Conservation (phyloP, 148 eudicot genomes). For the Heliosperma pusillum region DNA sequence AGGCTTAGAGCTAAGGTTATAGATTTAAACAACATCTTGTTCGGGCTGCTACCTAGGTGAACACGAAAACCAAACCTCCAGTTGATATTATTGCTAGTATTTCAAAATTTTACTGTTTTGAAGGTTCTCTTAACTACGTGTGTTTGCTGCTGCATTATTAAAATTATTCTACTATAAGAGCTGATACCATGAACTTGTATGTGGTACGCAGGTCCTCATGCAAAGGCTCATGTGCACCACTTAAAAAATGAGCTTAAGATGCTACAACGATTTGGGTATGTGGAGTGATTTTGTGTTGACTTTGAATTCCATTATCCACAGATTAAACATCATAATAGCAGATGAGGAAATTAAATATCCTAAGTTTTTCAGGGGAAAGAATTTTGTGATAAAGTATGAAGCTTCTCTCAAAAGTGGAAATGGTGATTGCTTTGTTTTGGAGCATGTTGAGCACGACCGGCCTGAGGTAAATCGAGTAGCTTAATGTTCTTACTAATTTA, state of each 20-base stretch:
- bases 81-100: not conserved
- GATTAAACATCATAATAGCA: conserved; percentile 7
- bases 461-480: conserved; percentile 62
- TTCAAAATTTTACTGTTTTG: not conserved
- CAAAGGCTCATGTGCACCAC: conserved; percentile 67
- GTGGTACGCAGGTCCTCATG: conserved; percentile 74
- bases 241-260: conserved; percentile 81
- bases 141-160: not conserved
- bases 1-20: not conserved
- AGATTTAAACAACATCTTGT: not conserved
- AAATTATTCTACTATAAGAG: not conserved
- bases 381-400: conserved; percentile 70
- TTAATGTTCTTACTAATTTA: not conserved
- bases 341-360: not conserved
- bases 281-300: conserved; percentile 8
- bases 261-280: conserved; percentile 93
- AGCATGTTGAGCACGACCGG: conserved; percentile 89
- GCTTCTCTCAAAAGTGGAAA: conserved; percentile 62
- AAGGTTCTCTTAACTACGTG: not conserved
- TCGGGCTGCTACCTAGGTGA: not conserved
- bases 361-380: conserved; percentile 62
- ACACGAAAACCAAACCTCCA: not conserved
- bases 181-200: conserved; percentile 15
- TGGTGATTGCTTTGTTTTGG: conserved; percentile 79
- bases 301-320: not conserved